Evolutionary conservation across 371 early-diverging fungal genomes (phyloP).

Genomic region (Circinella umbellata): DNA sequence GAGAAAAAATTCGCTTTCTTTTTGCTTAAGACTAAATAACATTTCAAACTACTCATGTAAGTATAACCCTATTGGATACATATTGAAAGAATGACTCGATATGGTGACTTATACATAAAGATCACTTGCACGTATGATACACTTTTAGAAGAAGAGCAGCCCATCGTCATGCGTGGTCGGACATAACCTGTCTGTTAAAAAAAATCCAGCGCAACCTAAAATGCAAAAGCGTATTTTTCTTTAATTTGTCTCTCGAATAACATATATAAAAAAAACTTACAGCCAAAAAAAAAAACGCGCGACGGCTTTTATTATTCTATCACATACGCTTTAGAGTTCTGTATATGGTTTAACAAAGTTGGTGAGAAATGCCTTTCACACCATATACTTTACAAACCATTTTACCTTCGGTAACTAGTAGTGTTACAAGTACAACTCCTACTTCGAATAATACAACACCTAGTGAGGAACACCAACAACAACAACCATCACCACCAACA

Average conservation of each 20-base stretch:
- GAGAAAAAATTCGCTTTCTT: too few species aligned
- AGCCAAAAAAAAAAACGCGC: neutral
- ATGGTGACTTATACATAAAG: too few species aligned
- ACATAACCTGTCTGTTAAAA: neutral
- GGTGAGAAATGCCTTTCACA: constrained; percentile 45
- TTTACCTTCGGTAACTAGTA: constrained; percentile 26
- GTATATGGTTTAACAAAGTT: neutral
- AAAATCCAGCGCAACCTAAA: neutral
- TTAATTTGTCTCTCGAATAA: too few species aligned
- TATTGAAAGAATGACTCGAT: too few species aligned
- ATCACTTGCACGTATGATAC: too few species aligned
- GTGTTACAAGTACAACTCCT: constrained; percentile 24
- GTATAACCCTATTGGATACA: too few species aligned
- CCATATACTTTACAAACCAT: constrained; percentile 53
- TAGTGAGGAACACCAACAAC: neutral
- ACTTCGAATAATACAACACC: too few species aligned
- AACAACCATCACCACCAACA: constrained; percentile 16
- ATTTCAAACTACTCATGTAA: too few species aligned
- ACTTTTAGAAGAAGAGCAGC: too few species aligned
- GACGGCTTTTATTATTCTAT: neutral
- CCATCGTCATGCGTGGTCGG: neutral
- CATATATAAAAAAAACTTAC: neutral
- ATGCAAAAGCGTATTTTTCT: neutral
- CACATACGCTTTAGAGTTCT: neutral
- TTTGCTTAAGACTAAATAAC: too few species aligned